Base-by-base conservation (phyloP, 345 rosid genomes). In the Melaleuca alternifolia region DNA sequence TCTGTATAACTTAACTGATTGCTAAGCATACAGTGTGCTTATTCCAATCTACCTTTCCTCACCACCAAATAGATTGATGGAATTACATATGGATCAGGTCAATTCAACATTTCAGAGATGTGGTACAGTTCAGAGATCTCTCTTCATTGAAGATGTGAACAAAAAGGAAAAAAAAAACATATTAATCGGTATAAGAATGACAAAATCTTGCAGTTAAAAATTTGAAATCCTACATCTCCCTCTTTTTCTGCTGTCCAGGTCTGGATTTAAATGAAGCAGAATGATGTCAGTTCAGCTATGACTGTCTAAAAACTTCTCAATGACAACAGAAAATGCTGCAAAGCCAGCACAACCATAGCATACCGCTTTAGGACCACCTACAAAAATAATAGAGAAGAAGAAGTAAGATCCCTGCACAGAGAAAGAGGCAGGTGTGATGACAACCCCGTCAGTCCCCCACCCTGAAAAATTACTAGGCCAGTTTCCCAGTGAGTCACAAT, bases 331-430 rank as follows among this genome's bases (percentile, higher is more conserved):
- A 93, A 97, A 97, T 85, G 99, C 91, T 46, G 99, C 99, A 87
- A 97, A 96, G 30, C 98, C 99, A 48, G 98, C 99, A 85, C 99
- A 97, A 79, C 99, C 98, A 84, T 77, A 90, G 84, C 99, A 96
- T 50, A 98, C 95, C 28, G 99, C 99, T 91, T 93, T 93, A 50
- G 98, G 98, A 84, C 99, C 99, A 83, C 95, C 99, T 95, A 79
- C 59, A 76, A 86, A 86, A 54, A 62, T 51, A 76, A 87, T 21
- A 16, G 48, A 54, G 18, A 21, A 44, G 83, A 28, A 83, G 65
- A 30, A 24, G n/a, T 50, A 14, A 87, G 28, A 14, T 52, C 14
- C 51, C 62, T 65, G 84, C 52, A 57, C 37, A 85, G 53, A 21
- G 54, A 48, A 85, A 85, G 53, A 11, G 15, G 24, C 57, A 54